Base-by-base conservation (phyloP, 2,329 filamentous ascomycete species). In the Zopfia rhizophila region DNA sequence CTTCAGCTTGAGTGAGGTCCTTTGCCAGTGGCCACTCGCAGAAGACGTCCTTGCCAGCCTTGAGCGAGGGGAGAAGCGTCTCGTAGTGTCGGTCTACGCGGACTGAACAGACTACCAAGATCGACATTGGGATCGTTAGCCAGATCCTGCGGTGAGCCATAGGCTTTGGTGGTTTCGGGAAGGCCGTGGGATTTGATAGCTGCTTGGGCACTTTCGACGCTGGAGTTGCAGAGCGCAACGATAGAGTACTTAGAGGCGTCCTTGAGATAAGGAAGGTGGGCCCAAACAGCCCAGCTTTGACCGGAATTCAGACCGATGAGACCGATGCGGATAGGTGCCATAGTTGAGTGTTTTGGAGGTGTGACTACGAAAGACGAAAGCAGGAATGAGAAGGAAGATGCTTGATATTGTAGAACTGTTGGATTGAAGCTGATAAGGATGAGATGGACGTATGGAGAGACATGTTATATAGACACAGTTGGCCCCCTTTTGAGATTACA, bases 11-110 rank as follows among this genome's bases (percentile, higher is more conserved):
- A 1, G 54, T 51, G 1, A 70, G 44, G 31, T 69, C 72, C 3
- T 62, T 60, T 0, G 63, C 76, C 0, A 78, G 64, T 13, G 75
- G 78, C 76, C 77, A 78, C 48, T 80, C 78, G 19, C 76, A 69
- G 43, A 74, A 80, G 22, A 75, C 69, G 31, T 74, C 63, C 56
- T 82, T 81, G 0, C 82, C 82, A 3, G 74, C 71, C 24, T 68
- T 54, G 2, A 80, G 47, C 7, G 66, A 65, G 0, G 75, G 74
- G 38, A 69, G 67, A 3, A 74, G 61, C n/a, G 72, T 48, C 11
- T 58, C 47, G 44, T 74, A 73, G 47, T 79, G 75, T 12, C 62
- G 62, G 24, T 67, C 67, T 7, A 78, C 74, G 3, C 67, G 58
- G 6, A 75, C 72, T 21, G 63, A 65, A 51, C 72, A 68, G 27